These are phyloP conservation scores for Xylaria cubensis DNA, from an alignment of 495 filamentous ascomycete species.

Conservation along the genomic window DNA sequence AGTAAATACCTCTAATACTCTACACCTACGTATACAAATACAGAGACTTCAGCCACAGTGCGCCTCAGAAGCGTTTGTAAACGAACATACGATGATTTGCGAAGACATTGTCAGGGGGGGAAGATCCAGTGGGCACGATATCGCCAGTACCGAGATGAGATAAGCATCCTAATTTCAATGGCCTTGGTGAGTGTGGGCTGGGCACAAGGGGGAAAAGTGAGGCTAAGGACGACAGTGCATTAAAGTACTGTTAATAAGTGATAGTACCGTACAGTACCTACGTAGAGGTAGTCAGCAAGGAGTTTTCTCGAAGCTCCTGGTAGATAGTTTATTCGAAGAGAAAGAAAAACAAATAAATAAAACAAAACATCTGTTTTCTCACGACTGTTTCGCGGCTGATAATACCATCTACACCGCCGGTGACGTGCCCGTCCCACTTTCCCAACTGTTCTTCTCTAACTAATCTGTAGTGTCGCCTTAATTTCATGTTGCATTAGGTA, in stretches of 20 bases:
- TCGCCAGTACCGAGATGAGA: constrained; percentile 23
- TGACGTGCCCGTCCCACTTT: constrained; percentile 1
- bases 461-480: background rate
- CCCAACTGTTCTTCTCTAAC: background rate
- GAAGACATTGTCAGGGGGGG: constrained; percentile 2
- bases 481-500: background rate
- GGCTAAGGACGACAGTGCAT: constrained; percentile 8
- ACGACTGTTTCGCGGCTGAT: constrained; percentile 4
- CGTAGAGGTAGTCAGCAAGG: constrained; percentile 3
- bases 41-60: constrained; percentile 18
- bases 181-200: constrained; percentile 10
- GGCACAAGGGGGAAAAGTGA: background rate
- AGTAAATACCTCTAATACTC: background rate
- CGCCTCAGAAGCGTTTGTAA: background rate
- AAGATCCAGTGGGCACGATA: constrained; percentile 5
- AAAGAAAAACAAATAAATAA: too few relatives aligned
- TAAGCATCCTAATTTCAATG: constrained; percentile 25
- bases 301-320: background rate
- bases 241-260: background rate
- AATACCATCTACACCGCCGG: constrained; percentile 3
- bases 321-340: too few relatives aligned
- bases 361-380: background rate
- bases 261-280: constrained; percentile 1
- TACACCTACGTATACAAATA: too few relatives aligned
- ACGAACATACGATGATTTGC: constrained; percentile 9